Percentiles rank a stretch among this genome's conserved stretches.
Evolutionary conservation across 1,139 yeast species (phyloP).

Genomic region (Hansenula anomala): DNA sequence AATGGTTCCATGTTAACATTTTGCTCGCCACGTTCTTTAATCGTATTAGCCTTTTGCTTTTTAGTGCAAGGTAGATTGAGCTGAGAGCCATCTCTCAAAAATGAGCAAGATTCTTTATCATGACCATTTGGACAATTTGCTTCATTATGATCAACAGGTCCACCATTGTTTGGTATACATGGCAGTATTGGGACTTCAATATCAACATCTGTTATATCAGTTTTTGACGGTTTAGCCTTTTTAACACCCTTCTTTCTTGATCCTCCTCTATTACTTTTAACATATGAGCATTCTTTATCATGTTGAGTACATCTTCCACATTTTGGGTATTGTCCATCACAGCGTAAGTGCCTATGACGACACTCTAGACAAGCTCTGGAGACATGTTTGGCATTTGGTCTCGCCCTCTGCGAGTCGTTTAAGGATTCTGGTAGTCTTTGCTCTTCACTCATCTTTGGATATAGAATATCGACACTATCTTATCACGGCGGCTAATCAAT

Average conservation of each 20-base stretch:
- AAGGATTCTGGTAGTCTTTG: conserved; percentile 30
- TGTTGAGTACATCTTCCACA: conserved; percentile 36
- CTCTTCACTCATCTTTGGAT: too few species aligned
- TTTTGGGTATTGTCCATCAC: conserved; percentile 41
- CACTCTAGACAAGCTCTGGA: conserved; percentile 46
- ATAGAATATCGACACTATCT: too few species aligned
- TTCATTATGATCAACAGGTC: neutral
- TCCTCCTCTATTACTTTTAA: conserved; percentile 47
- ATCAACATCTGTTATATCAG: neutral
- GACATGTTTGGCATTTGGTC: conserved; percentile 29
- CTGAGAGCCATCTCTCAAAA: conserved; percentile 7
- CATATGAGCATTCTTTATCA: conserved; percentile 35
- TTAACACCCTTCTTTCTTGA: conserved; percentile 42
- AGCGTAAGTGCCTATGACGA: conserved; percentile 42
- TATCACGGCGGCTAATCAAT: too few species aligned
- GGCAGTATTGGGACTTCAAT: conserved; percentile 8
- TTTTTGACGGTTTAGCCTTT: conserved; percentile 8
- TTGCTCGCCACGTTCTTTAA: neutral
- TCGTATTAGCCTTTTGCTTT: neutral
- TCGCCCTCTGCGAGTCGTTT: conserved; percentile 23
- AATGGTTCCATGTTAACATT: neutral
- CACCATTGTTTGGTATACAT: conserved; percentile 12
- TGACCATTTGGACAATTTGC: conserved; percentile 22
- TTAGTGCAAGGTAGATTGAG: conserved; percentile 10
- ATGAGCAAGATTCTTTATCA: conserved; percentile 15